A percentile compares a stretch with the other conserved stretches of the same genome.
Conservation (phyloP, 352 stramenopile species). For the Phytophthora pinifolia region DNA sequence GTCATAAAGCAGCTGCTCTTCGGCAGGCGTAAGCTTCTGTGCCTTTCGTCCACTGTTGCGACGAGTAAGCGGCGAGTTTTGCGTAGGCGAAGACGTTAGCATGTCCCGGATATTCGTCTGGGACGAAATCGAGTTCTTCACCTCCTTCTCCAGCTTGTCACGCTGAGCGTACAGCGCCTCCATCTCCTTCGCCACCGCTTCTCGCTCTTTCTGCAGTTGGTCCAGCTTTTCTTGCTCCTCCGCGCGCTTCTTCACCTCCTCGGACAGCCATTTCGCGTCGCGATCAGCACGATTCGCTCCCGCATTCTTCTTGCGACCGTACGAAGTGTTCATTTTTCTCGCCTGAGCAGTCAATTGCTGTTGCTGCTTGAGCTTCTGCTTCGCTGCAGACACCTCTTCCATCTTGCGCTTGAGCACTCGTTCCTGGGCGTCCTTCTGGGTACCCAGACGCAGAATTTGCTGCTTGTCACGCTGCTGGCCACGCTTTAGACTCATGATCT, state of each 20-base stretch:
- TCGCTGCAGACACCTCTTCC: slow-evolving; percentile 80
- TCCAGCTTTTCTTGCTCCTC: slow-evolving; percentile 86
- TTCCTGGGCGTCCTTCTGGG: slow-evolving; percentile 84
- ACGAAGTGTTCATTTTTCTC: slow-evolving; percentile 56
- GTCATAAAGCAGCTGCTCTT: slow-evolving; percentile 81
- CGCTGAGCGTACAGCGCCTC: slow-evolving; percentile 74
- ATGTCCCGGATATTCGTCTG: slow-evolving; percentile 78
- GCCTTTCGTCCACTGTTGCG: slow-evolving; percentile 47
- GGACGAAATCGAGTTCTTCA: slow-evolving; percentile 61
- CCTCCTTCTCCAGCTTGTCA: slow-evolving; percentile 67
- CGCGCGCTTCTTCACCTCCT: slow-evolving; percentile 80
- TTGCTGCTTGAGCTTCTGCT: slow-evolving; percentile 83
- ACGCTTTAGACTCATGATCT: slow-evolving; percentile 84
- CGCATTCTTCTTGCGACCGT: slow-evolving; percentile 54
- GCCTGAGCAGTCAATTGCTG: slow-evolving; percentile 74
- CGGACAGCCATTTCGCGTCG: slow-evolving; percentile 81
- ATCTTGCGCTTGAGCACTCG: slow-evolving; percentile 87
- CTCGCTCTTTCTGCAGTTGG: slow-evolving; percentile 76
- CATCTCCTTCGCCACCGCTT: slow-evolving; percentile 80
- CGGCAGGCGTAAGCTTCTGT: slow-evolving; percentile 69
- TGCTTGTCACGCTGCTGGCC: slow-evolving; percentile 82
- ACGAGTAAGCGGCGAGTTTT: slow-evolving; percentile 41
- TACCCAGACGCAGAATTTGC: slow-evolving; percentile 77
- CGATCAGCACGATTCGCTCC: slow-evolving; percentile 36
- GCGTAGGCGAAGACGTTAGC: slow-evolving; percentile 65